A percentile compares a stretch with the other conserved stretches of the same genome.
Conservation (phyloP, 495 filamentous ascomycete species). For the Penicillium atrosanguineum region DNA sequence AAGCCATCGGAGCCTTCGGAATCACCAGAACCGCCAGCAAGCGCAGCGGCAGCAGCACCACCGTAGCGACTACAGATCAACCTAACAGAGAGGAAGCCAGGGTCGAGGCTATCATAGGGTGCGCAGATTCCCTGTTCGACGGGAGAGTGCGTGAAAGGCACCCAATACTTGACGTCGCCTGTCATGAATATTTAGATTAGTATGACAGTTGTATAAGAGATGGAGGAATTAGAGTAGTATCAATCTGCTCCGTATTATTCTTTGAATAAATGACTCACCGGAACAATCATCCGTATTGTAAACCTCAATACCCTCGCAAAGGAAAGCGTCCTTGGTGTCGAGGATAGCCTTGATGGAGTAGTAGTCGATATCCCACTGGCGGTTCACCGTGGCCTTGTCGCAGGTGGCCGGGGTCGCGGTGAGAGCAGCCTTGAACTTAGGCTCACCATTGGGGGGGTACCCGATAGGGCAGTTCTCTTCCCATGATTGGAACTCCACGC, state of each 20-base stretch:
- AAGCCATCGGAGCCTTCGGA: neutral
- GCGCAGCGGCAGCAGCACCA: neutral
- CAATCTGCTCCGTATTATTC: too few species aligned
- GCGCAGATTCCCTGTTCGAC: conserved; percentile 20
- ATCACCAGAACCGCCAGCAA: neutral
- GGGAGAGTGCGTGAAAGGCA: conserved; percentile 17
- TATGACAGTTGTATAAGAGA: too few species aligned
- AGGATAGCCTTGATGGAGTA: conserved; percentile 21
- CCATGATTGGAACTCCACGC: conserved; percentile 25
- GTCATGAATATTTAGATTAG: neutral
- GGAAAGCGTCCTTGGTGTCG: conserved; percentile 22
- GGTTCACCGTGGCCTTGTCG: conserved; percentile 24
- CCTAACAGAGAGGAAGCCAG: conserved; percentile 23
- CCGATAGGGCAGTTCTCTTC: conserved; percentile 18
- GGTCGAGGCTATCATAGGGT: conserved; percentile 18
- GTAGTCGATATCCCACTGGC: conserved; percentile 26
- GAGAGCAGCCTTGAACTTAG: conserved; percentile 14
- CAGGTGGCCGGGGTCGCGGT: conserved; percentile 21
- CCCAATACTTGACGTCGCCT: conserved; percentile 9
- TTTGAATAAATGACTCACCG: neutral
- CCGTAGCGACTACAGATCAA: conserved; percentile 14
- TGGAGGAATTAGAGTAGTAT: too few species aligned
- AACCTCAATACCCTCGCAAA: conserved; percentile 19
- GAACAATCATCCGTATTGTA: conserved; percentile 28
- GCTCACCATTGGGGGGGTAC: conserved; percentile 10